Percentiles rank a stretch among this genome's conserved stretches.
Evolutionary conservation across 2,329 filamentous ascomycete species (phyloP).

Genomic region (Exophiala xenobiotica): DNA sequence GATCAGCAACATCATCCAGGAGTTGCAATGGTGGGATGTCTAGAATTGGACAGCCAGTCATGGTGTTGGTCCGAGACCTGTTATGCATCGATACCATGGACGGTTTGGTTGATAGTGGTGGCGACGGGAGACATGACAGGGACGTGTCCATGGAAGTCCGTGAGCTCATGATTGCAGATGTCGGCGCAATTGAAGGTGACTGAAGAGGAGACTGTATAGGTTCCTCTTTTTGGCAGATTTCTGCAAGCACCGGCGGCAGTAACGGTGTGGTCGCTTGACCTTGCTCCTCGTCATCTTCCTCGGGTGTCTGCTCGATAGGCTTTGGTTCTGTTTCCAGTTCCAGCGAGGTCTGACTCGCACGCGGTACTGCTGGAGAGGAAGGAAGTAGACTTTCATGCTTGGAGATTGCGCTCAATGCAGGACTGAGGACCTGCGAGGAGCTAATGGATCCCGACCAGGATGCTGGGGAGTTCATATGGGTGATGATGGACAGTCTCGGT

Average conservation of each 20-base stretch:
- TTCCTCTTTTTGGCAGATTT: conserved; percentile 52
- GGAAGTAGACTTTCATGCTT: conserved; percentile 56
- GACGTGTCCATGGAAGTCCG: conserved; percentile 51
- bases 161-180: conserved; percentile 42
- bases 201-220: conserved; percentile 77
- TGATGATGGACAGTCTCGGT: conserved; percentile 56
- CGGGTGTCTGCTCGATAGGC: conserved; percentile 55
- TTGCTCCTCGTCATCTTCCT: conserved; percentile 53
- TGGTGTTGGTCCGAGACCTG: conserved; percentile 45
- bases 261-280: conserved; percentile 77
- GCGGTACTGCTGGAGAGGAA: conserved; percentile 62
- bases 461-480: conserved; percentile 58
- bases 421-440: conserved; percentile 41
- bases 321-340: conserved; percentile 52
- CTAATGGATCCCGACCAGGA: conserved; percentile 44
- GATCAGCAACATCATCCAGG: conserved; percentile 64
- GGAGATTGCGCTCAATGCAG: conserved; percentile 37
- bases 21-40: conserved; percentile 65
- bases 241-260: conserved; percentile 75
- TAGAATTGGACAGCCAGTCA: conserved; percentile 51
- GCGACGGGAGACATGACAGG: conserved; percentile 57
- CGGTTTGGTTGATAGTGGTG: conserved; percentile 72
- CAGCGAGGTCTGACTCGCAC: conserved; percentile 54
- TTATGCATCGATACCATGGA: conserved; percentile 72
- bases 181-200: conserved; percentile 74